Evolutionary conservation across 2,329 filamentous ascomycete genomes (phyloP), one percentile per base, ranked within the genome.

Genomic region (Fusarium devonianum): DNA sequence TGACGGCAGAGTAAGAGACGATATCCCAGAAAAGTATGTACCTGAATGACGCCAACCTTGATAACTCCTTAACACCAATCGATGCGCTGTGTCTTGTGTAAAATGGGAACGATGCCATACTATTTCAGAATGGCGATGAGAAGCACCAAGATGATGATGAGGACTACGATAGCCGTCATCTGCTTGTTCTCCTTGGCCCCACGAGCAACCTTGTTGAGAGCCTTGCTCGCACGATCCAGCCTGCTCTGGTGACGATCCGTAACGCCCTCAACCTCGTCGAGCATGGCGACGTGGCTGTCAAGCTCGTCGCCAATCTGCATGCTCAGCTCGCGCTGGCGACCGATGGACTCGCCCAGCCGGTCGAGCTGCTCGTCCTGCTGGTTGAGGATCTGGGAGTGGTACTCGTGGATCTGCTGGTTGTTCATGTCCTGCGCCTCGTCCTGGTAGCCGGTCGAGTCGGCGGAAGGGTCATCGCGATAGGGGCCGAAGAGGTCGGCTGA

Each of bases 241-340:
- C 89, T 85, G 18, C 78, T 78, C 69, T 88, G 83, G 73, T 97
- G 92, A 49, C 92, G 78, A 69, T 96, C 92, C 7, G 92, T 89
- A 14, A 87, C 82, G 33, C 82, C 82, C 67, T 97, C 94, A 33
- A 95, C 85, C 65, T 96, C 93, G 69, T 97, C 93, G 21, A 99
- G 78, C 78, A 99, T 79, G 62, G 88, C 81, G 26, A 95, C 89
- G 66, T 99, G 94, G 62, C 86, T 88, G 64, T 97, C 94, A 25
- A 99, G 80, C 78, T 99, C 94, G 70, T 97, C 90, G 21, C 94
- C 93, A 66, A 99, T 97, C 75, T 94, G 90, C 76, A 97, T 95
- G 68, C 88, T 92, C 54, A 99, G 79, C 75, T 97, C 90, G 38
- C 95, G 81, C 76, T 97, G 94, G 28, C 94, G 84, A 4, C 89